A percentile compares a stretch with the other conserved stretches of the same genome.
These are phyloP conservation scores for Euclidium syriacum DNA, from an alignment of 345 rosid genomes.

Conservation along the genomic window DNA sequence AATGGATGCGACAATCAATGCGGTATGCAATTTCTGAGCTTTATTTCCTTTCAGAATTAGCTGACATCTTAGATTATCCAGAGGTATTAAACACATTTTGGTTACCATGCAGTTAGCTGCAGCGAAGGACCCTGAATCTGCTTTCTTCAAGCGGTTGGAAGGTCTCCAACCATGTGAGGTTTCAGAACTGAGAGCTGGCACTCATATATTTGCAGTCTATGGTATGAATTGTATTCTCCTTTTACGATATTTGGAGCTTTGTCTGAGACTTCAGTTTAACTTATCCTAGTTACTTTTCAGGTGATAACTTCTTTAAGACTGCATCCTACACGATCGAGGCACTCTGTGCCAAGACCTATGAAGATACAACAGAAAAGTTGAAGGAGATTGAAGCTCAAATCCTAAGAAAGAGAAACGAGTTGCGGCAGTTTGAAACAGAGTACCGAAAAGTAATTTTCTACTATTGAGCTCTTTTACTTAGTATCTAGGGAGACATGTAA, in stretches of 20 bases:
- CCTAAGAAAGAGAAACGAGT: slow-evolving; percentile 79
- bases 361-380: slow-evolving; percentile 69
- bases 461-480: neutral
- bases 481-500: neutral
- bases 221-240: slow-evolving; percentile 44
- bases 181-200: slow-evolving; percentile 90
- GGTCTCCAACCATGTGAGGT: slow-evolving; percentile 99
- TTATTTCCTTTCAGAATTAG: neutral
- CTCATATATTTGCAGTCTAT: slow-evolving; percentile 96
- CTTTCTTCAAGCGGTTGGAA: slow-evolving; percentile 93
- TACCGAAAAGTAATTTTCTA: slow-evolving; percentile 68
- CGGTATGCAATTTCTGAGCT: slow-evolving; percentile 46
- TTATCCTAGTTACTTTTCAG: slow-evolving; percentile 39
- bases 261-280: slow-evolving; percentile 18
- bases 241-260: neutral
- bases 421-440: slow-evolving; percentile 93
- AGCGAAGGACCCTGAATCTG: slow-evolving; percentile 98
- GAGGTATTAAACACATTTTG: neutral
- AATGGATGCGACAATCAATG: slow-evolving; percentile 93
- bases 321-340: slow-evolving; percentile 94
- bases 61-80: neutral
- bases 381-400: slow-evolving; percentile 89
- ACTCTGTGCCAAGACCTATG: slow-evolving; percentile 81
- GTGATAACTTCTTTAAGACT: slow-evolving; percentile 97
- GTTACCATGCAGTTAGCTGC: slow-evolving; percentile 67